A percentile compares a stretch with the other conserved stretches of the same genome.
phyloP scores from a whole-genome alignment of 176 grass and related monocot genomes.

The Neostapfia colusana region DNA sequence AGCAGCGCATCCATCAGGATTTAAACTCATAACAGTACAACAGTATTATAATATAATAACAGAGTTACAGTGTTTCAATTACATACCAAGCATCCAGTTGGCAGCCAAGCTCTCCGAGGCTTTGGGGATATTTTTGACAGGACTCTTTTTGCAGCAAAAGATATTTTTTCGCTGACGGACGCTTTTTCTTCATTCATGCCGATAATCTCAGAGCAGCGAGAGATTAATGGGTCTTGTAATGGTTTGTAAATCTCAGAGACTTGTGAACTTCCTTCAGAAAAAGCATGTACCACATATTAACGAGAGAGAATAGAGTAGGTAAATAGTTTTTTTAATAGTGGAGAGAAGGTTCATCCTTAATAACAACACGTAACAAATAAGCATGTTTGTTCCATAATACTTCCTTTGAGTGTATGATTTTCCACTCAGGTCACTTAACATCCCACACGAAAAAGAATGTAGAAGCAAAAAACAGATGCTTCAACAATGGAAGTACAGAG shows the following conservation, averaged over 20 bases:
- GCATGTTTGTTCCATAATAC: conserved; percentile 21
- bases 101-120: conserved; percentile 88
- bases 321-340: conserved; percentile 23
- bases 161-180: conserved; percentile 45
- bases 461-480: conserved; percentile 15
- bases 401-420: neutral
- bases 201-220: conserved; percentile 62
- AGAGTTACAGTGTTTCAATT: neutral
- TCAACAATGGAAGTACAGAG: conserved; percentile 9
- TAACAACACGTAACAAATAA: conserved; percentile 11
- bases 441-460: conserved; percentile 23
- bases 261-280: conserved; percentile 78
- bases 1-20: neutral
- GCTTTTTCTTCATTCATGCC: conserved; percentile 60
- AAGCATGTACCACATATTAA: conserved; percentile 33
- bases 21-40: neutral
- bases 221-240: conserved; percentile 88
- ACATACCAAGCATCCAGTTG: conserved; percentile 92
- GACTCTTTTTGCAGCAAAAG: conserved; percentile 61
- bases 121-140: conserved; percentile 82
- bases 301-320: conserved; percentile 10
- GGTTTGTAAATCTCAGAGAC: conserved; percentile 80
- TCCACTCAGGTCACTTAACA: neutral
- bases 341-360: neutral
- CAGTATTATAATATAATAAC: neutral